These are phyloP conservation scores for Pichiaceae sp. DNA, from an alignment of 1,139 yeast genomes.

Conservation along the genomic window DNA sequence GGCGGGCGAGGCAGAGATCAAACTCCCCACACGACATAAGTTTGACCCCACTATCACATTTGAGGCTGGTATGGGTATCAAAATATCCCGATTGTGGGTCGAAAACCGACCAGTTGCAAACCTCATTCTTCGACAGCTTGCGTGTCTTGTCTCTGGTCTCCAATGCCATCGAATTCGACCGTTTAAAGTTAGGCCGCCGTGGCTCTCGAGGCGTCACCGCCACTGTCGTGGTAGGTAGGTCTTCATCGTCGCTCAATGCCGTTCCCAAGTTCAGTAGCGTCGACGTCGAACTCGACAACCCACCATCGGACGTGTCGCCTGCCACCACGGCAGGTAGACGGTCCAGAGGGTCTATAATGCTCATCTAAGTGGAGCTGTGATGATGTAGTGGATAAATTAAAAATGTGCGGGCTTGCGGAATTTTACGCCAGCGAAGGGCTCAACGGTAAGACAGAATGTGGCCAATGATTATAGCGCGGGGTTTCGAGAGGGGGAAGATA, in stretches of 20 bases:
- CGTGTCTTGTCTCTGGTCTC: not conserved
- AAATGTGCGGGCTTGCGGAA: too few species aligned
- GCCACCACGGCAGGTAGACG: not conserved
- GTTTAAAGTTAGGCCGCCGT: not conserved
- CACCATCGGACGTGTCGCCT: not conserved
- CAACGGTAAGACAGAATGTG: too few species aligned
- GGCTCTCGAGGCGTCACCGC: not conserved
- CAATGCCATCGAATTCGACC: not conserved
- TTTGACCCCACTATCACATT: slow-evolving; percentile 10
- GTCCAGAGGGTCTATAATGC: slow-evolving; percentile 1
- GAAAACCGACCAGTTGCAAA: slow-evolving; percentile 6
- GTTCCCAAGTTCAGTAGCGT: not conserved
- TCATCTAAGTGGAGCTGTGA: too few species aligned
- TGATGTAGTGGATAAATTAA: too few species aligned
- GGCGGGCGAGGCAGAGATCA: slow-evolving; percentile 31
- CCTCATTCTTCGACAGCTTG: not conserved
- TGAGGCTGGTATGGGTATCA: slow-evolving; percentile 2
- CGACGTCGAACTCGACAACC: not conserved
- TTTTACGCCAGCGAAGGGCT: too few species aligned
- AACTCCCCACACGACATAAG: slow-evolving; percentile 18
- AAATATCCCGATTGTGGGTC: slow-evolving; percentile 9
- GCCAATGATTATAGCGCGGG: too few species aligned
- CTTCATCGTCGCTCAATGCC: not conserved
- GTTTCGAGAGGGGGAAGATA: too few species aligned
- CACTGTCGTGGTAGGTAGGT: not conserved